Base-by-base conservation (phyloP, 2,329 filamentous ascomycete genomes). In the Fusarium sp. region DNA sequence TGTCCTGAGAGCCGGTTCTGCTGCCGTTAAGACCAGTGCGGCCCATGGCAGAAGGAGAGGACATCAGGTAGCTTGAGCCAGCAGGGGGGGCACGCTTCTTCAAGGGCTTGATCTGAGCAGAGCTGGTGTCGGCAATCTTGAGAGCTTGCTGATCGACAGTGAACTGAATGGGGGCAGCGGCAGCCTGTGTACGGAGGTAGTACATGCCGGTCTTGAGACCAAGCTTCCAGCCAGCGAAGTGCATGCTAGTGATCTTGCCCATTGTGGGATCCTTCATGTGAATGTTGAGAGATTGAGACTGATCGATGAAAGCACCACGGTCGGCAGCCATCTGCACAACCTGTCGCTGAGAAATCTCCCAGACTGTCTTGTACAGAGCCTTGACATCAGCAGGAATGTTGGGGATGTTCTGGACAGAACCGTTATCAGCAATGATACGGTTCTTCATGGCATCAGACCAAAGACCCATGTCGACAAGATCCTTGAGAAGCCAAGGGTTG, bases 361-460 rank as follows among this genome's bases (percentile, higher is more conserved):
- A 99, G 23, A 99, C 96, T 4, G 96, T 99, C 90, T 99, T 99
- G 89, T 99, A 99, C 8, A 99, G 88, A 38, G 91, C 90, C 86
- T 99, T 99, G 86, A 97, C 92, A 74, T 99, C 96, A 33, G 92
- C 89, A 15, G 96, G 95, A 68, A 99, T 97, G 83, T 97, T 98
- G 78, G 95, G 92, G 69, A 99, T 95, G 81, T 96, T 95, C 82
- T 98, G 96, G 57, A 99, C 92, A 20, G 95, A 98, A 72, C 96
- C 96, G 72, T 93, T 93, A 67, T 97, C 95, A 60, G 96, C 92
- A 77, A 99, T 99, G 86, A 99, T 99, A 75, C 96, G 94, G 86
- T 99, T 99, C 91, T 99, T 99, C 96, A 99, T 99, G 84, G 94
- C 93, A 83, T 99, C 95, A 47, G 95, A 97, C 96, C 96, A 99